Evolutionary conservation across 1,284 basidiomycete species (phyloP), one percentile per base, ranked within the genome.

Genomic region (Boletellus sp.): DNA sequence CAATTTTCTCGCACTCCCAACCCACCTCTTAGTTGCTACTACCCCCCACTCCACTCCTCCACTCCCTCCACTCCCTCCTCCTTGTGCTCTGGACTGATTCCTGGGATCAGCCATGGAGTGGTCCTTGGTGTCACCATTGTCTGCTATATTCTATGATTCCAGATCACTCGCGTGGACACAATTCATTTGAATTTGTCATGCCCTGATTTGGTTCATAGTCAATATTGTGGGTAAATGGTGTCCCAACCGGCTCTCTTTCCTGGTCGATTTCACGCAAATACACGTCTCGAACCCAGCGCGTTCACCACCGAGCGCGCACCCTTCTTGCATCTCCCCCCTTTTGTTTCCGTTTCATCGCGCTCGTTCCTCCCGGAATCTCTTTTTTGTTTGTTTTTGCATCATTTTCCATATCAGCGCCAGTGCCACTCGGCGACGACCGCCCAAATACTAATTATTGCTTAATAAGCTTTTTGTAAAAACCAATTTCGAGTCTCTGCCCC

Each of bases 141-240:
- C 49, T 62, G n/a, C 53, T 67, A 48, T 70, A 37, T 62, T 45
- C 67, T 68, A 62, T 67, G 65, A 69, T 46, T 59, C 65, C 69
- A 68, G 69, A 51, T 66, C 57, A 61, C 24, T 43, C 36, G 56
- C 51, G 33, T 49, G 51, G 41, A 53, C 64, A 60, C 44, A 24
- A 32, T 67, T 64, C 65, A 51, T 8, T 70, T 16, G 64, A 60
- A 67, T 57, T 54, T 62, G 68, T 52, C 55, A 56, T 21, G 52
- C 50, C 4, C 12, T 63, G 57, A 53, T 28, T 69, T 66, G 68
- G 68, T 71, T 67, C 65, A 67, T 67, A 64, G 67, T 56, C 60
- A 55, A 58, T 48, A 67, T 67, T 62, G 65, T 68, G 62, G 64
- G 48, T 0, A 10, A 35, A 48, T 60, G 52, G 66, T 63, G 68